Percentiles rank a stretch among this genome's conserved stretches.
These are phyloP conservation scores for Termitomyces sp. DNA, from an alignment of 768 basidiomycete genomes.

Conservation along the genomic window DNA sequence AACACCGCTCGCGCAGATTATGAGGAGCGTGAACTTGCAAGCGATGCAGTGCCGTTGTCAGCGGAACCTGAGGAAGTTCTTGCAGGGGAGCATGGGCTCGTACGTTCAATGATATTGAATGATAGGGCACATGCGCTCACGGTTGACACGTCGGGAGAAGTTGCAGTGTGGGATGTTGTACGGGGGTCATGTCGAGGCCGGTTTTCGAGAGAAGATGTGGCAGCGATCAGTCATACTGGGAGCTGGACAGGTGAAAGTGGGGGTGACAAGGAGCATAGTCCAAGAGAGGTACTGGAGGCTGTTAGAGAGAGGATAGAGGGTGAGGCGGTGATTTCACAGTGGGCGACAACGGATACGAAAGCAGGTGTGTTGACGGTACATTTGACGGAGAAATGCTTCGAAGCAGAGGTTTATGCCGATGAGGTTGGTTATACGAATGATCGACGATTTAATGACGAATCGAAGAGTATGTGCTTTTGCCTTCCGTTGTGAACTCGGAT, in stretches of 20 bases:
- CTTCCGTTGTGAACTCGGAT: neutral
- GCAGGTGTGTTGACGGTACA: slow-evolving; percentile 87
- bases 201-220: slow-evolving; percentile 64
- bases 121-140: slow-evolving; percentile 89
- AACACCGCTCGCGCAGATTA: slow-evolving; percentile 47
- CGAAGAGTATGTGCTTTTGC: slow-evolving; percentile 57
- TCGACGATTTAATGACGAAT: slow-evolving; percentile 69
- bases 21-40: slow-evolving; percentile 76
- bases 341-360: slow-evolving; percentile 89
- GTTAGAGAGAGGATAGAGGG: slow-evolving; percentile 94
- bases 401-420: slow-evolving; percentile 93
- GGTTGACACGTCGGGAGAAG: slow-evolving; percentile 83
- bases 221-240: slow-evolving; percentile 47
- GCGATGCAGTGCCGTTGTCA: slow-evolving; percentile 63
- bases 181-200: slow-evolving; percentile 71
- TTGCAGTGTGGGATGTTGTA: slow-evolving; percentile 92
- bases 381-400: slow-evolving; percentile 84
- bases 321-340: slow-evolving; percentile 79
- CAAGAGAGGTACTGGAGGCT: slow-evolving; percentile 80
- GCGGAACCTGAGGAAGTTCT: slow-evolving; percentile 66
- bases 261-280: slow-evolving; percentile 54
- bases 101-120: slow-evolving; percentile 79
- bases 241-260: slow-evolving; percentile 38
- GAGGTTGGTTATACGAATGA: slow-evolving; percentile 73
- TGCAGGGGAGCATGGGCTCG: slow-evolving; percentile 74